Conservation (phyloP, 768 basidiomycete genomes). For the Suillus decipiens region DNA sequence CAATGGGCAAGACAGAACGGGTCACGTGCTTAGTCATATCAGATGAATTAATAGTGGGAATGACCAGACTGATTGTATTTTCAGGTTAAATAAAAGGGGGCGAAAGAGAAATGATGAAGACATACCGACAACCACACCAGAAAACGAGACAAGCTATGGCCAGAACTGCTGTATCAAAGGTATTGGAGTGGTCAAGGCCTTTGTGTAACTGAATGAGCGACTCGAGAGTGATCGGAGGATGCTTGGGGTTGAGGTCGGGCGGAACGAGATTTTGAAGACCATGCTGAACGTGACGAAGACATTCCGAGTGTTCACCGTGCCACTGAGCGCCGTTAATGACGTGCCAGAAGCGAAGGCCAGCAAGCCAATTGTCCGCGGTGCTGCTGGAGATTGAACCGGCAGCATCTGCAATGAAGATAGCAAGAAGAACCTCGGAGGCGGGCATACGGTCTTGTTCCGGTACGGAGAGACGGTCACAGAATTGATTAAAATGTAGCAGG, state of each 20-base stretch:
- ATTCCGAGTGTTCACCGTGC: slow-evolving; percentile 2
- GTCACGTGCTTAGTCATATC: neutral
- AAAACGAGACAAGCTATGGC: neutral
- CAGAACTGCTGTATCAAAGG: neutral
- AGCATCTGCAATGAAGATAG: slow-evolving; percentile 28
- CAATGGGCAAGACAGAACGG: slow-evolving; percentile 1
- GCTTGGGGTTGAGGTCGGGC: neutral
- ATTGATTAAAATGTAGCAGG: slow-evolving; percentile 36
- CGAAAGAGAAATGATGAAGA: slow-evolving; percentile 9
- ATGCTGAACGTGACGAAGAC: slow-evolving; percentile 1
- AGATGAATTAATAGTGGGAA: neutral
- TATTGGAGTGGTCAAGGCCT: neutral
- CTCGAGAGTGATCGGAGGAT: neutral
- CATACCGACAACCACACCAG: neutral
- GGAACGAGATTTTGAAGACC: neutral
- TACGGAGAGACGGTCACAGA: slow-evolving; percentile 36
- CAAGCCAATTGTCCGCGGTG: slow-evolving; percentile 35
- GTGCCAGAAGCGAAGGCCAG: slow-evolving; percentile 40
- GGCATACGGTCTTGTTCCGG: slow-evolving; percentile 38
- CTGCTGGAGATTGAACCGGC: slow-evolving; percentile 19
- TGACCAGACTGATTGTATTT: neutral
- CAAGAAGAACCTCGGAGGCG: slow-evolving; percentile 29
- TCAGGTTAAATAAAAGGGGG: neutral
- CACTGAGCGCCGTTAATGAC: slow-evolving; percentile 28
- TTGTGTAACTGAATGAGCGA: neutral